A percentile compares a stretch with the other conserved stretches of the same genome.
Evolutionary conservation across 345 rosid species (phyloP).

Genomic region (Salix koriyanagi): DNA sequence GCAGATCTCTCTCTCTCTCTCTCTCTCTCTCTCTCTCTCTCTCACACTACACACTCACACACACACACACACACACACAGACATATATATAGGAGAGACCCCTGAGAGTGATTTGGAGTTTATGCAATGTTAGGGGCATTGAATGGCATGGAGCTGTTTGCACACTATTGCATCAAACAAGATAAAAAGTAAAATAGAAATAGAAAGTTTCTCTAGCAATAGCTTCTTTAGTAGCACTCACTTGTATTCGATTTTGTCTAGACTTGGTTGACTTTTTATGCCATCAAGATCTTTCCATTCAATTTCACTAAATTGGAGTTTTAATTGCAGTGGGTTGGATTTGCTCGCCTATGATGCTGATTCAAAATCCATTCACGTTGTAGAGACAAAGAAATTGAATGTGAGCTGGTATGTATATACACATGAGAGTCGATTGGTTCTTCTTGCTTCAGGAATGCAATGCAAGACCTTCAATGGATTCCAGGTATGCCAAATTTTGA

Average conservation of each 20-base stretch:
- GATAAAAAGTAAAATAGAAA: background rate
- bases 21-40: no score
- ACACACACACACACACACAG: no score
- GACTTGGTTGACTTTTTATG: background rate
- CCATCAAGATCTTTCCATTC: background rate
- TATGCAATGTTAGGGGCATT: background rate
- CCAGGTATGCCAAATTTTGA: slow-evolving; percentile 51
- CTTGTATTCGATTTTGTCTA: background rate
- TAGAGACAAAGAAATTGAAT: slow-evolving; percentile 68
- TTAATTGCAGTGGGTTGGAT: slow-evolving; percentile 79
- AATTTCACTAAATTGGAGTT: slow-evolving; percentile 11
- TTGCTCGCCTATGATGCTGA: slow-evolving; percentile 60
- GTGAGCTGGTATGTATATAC: slow-evolving; percentile 87
- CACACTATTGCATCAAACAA: background rate
- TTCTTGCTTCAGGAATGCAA: slow-evolving; percentile 98
- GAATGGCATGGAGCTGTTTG: background rate
- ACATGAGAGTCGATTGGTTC: slow-evolving; percentile 93
- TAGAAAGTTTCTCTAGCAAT: background rate
- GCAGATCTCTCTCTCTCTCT: background rate
- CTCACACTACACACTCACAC: no score
- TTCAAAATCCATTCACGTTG: slow-evolving; percentile 61
- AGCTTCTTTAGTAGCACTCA: background rate
- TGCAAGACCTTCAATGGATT: slow-evolving; percentile 83
- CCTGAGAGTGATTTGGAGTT: background rate
- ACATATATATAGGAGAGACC: background rate